These are phyloP conservation scores for Barnettozyma californica DNA, from an alignment of 805 yeast species.

Conservation along the genomic window DNA sequence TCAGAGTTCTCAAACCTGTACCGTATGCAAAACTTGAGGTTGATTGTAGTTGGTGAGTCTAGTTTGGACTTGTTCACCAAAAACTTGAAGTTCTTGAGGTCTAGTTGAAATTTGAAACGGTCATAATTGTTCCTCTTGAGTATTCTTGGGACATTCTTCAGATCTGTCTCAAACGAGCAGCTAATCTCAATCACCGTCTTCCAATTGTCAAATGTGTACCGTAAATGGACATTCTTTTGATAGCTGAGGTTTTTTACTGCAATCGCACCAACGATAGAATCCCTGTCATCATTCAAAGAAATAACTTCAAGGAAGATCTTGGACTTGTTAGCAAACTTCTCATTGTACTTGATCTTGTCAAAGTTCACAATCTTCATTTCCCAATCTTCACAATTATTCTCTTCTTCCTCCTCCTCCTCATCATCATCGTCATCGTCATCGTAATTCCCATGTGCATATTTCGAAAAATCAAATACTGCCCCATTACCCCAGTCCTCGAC, in stretches of 20 bases:
- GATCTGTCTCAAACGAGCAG: slow-evolving; percentile 53
- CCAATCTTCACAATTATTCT: slow-evolving; percentile 35
- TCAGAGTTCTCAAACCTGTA: slow-evolving; percentile 39
- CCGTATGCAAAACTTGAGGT: slow-evolving; percentile 44
- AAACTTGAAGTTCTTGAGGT: slow-evolving; percentile 32
- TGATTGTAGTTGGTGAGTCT: slow-evolving; percentile 5
- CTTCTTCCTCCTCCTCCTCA: slow-evolving; percentile 14
- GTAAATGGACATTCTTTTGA: slow-evolving; percentile 59
- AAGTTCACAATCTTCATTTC: slow-evolving; percentile 37
- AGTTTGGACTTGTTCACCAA: slow-evolving; percentile 8
- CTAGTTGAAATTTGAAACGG: slow-evolving; percentile 63
- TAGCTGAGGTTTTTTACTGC: slow-evolving; percentile 74
- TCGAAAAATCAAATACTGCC: slow-evolving; percentile 21
- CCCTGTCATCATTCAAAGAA: slow-evolving; percentile 52
- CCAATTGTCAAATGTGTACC: slow-evolving; percentile 82
- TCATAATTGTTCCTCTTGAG: slow-evolving; percentile 53
- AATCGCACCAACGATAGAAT: slow-evolving; percentile 61
- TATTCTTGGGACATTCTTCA: slow-evolving; percentile 33
- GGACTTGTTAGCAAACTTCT: slow-evolving; percentile 34
- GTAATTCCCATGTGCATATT: slow-evolving; percentile 14
- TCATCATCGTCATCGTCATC: slow-evolving; percentile 18
- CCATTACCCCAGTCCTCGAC: slow-evolving; percentile 18
- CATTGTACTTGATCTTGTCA: slow-evolving; percentile 41
- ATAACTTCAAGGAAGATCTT: slow-evolving; percentile 58
- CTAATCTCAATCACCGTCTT: slow-evolving; percentile 63